A percentile compares a stretch with the other conserved stretches of the same genome.
These are phyloP conservation scores for Diaporthe eres DNA, from an alignment of 2,329 filamentous ascomycete genomes.

Conservation along the genomic window DNA sequence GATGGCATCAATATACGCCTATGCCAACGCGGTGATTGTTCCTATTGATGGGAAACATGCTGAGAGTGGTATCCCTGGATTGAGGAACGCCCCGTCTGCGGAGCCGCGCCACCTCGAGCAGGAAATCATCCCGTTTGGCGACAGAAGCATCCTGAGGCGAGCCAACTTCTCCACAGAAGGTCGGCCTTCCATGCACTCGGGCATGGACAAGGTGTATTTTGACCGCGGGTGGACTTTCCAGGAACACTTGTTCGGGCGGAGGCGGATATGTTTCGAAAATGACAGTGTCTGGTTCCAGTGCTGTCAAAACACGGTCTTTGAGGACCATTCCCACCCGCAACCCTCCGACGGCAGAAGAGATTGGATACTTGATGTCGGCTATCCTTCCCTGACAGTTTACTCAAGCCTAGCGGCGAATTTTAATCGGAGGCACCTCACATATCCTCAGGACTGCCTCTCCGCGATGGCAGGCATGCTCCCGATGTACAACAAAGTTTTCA, in stretches of 20 bases:
- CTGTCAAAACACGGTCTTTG: background rate
- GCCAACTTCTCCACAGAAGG: background rate
- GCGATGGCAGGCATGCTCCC: conserved; percentile 38
- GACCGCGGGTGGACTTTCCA: conserved; percentile 34
- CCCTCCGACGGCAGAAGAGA: background rate
- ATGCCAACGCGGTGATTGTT: conserved; percentile 21
- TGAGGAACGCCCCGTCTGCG: background rate
- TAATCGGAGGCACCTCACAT: conserved; percentile 40
- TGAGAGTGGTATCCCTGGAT: background rate
- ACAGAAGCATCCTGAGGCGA: background rate
- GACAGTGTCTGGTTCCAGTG: conserved; percentile 18
- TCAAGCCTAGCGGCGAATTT: conserved; percentile 9
- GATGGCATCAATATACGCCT: conserved; percentile 30
- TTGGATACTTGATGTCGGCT: background rate
- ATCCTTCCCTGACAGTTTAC: background rate
- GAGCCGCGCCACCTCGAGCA: background rate
- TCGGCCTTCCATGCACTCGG: background rate
- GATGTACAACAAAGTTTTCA: conserved; percentile 35
- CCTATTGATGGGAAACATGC: conserved; percentile 5
- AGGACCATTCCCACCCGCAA: background rate
- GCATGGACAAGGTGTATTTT: background rate
- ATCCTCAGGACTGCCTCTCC: conserved; percentile 39
- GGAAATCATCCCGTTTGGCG: background rate
- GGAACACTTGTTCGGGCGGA: conserved; percentile 7
- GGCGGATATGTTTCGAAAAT: conserved; percentile 24